Conservation (phyloP, 2,329 filamentous ascomycete species). For the Stemphylium beticola region DNA sequence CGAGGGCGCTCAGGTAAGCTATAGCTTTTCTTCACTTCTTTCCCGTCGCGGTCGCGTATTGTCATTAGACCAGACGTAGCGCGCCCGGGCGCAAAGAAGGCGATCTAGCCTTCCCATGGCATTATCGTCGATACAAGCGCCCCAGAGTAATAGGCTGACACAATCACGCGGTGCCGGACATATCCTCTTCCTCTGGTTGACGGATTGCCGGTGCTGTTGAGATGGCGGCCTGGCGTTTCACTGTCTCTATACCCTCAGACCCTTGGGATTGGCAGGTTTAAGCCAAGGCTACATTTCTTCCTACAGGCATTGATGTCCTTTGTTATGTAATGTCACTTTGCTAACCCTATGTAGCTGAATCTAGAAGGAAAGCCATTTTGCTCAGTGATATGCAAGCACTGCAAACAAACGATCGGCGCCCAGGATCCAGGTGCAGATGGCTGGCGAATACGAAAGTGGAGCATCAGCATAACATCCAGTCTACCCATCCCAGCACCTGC, state of each 20-base stretch:
- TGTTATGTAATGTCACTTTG: not conserved
- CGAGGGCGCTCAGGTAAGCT: conserved; percentile 52
- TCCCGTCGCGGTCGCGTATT: not conserved
- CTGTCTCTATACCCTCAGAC: conserved; percentile 38
- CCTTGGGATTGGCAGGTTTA: conserved; percentile 45
- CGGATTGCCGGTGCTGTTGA: conserved; percentile 33
- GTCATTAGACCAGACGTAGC: not conserved
- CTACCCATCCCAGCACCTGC: conserved; percentile 3
- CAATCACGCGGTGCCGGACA: conserved; percentile 23
- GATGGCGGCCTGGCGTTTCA: conserved; percentile 43
- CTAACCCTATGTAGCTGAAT: conserved; percentile 20
- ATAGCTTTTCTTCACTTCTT: not conserved
- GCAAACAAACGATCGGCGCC: conserved; percentile 45
- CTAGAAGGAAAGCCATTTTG: conserved; percentile 5
- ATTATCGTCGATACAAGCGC: conserved; percentile 65
- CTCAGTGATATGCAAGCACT: conserved; percentile 48
- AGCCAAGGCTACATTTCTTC: conserved; percentile 36
- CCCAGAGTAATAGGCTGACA: conserved; percentile 55
- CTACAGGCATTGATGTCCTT: not conserved
- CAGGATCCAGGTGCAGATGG: conserved; percentile 54
- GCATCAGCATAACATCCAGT: conserved; percentile 41
- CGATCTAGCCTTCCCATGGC: conserved; percentile 56
- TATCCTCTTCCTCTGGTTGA: conserved; percentile 41
- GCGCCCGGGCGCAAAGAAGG: conserved; percentile 62
- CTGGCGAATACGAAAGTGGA: conserved; percentile 59